Base-by-base conservation (phyloP, 164 flowering plant genomes). In the Annona squamosa region DNA sequence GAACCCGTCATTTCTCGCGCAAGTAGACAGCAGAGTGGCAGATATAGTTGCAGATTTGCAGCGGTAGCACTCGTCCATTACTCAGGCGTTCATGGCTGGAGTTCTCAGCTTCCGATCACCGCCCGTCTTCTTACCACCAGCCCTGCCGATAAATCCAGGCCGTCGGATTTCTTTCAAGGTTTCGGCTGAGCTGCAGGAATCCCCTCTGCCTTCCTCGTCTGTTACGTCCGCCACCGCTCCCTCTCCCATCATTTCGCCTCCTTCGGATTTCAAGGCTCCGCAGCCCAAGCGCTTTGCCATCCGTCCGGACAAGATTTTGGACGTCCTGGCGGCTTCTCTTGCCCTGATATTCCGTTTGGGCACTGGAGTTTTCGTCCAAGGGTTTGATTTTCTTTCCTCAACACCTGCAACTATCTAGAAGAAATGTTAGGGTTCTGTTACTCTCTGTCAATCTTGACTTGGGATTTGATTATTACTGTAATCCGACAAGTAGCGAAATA, bases 231-330 rank as follows among this genome's bases (percentile, higher is more conserved):
- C 70, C 4, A 18, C 70, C 43, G 13, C 69, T 19, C 41, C 73
- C 48, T 42, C 82, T 56, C 73, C 82, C 5, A 74, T 73, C 5
- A 56, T 91, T 48, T 67, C 90, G 70, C 82, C 97, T 37, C 99
- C 98, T 45, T 86, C 92, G 18, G 83, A 88, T 77, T 92, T 92
- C 86, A 89, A 88, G 82, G 81, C 93, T 19, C 97, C 99, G 3
- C 63, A 86, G 81, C 99, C 99, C 16, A 89, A 89, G 76, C 85
- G 79, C 16, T 95, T 95, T 37, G 74, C 80, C 0, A 81, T 87
- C 18, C 84, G 94, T 57, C 88, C 97, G 1, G 99, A 90, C 77
- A 85, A 84, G 87, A 46, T 71, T 67, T 43, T 82, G 19, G 98
- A 92, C 76, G 71, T 95, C 4, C 52, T 92, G 2, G 84, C 89